These are phyloP conservation scores for Cucumis sativus DNA, from an alignment of 306 rosid genomes.

Conservation along the genomic window DNA sequence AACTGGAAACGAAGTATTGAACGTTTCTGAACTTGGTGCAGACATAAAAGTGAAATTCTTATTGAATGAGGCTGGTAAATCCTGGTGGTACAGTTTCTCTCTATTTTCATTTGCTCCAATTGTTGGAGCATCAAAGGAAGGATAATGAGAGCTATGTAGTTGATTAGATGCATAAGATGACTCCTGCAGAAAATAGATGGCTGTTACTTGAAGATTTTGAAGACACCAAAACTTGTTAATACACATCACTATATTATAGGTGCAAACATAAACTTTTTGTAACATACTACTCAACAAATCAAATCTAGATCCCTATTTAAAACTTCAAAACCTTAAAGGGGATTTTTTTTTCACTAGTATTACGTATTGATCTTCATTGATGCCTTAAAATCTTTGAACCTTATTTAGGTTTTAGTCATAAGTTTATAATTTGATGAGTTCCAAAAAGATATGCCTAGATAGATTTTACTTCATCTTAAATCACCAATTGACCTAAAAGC, in stretches of 20 bases:
- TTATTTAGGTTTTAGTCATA: not conserved
- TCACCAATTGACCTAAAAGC: too few species aligned
- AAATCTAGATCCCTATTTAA: conserved; percentile 16
- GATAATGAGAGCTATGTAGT: conserved; percentile 35
- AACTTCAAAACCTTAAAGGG: conserved; percentile 24
- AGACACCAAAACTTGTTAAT: conserved; percentile 21
- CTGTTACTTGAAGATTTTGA: conserved; percentile 25
- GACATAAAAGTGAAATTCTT: conserved; percentile 26
- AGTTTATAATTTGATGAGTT: not conserved
- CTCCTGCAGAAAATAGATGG: conserved; percentile 30
- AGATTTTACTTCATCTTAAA: not conserved
- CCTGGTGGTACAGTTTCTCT: conserved; percentile 19
- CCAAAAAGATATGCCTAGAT: not conserved
- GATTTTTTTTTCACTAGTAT: conserved; percentile 4
- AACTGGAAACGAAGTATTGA: conserved; percentile 23
- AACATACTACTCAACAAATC: conserved; percentile 25
- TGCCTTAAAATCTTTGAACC: not conserved
- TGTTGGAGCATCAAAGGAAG: conserved; percentile 27
- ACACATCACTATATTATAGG: conserved; percentile 18
- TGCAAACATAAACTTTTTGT: conserved; percentile 13
- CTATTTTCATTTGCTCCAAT: conserved; percentile 22
- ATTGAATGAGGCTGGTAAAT: conserved; percentile 16
- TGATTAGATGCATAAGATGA: conserved; percentile 43
- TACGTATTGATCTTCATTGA: not conserved
- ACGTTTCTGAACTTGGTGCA: conserved; percentile 15